Conservation (phyloP, 2,329 filamentous ascomycete species). For the Pyricularia pennisetigena region DNA sequence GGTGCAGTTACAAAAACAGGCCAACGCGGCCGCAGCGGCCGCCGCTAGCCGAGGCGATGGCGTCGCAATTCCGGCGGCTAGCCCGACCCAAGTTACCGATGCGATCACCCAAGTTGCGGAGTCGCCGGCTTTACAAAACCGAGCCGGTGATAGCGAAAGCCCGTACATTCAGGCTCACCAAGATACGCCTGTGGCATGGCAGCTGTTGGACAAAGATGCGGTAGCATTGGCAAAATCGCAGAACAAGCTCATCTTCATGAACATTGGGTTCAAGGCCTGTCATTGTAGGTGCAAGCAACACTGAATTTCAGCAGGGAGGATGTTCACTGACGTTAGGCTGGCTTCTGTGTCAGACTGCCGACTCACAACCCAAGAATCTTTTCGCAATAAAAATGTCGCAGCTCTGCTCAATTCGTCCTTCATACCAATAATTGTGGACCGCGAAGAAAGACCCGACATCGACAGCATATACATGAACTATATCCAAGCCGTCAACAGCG, state of each 20-base stretch:
- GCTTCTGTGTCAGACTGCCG: constrained; percentile 54
- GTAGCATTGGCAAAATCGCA: constrained; percentile 67
- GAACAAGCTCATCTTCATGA: constrained; percentile 85
- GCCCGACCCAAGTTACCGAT: background rate
- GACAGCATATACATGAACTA: constrained; percentile 99
- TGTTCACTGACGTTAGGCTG: too few species aligned
- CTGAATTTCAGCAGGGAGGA: background rate
- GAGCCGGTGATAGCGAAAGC: constrained; percentile 30
- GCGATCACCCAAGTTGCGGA: constrained; percentile 5
- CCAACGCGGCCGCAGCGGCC: constrained; percentile 5
- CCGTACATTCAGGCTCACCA: constrained; percentile 61
- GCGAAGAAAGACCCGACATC: constrained; percentile 87
- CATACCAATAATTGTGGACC: constrained; percentile 85
- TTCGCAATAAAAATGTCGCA: constrained; percentile 74
- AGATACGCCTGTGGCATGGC: constrained; percentile 83
- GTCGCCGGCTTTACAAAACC: constrained; percentile 21
- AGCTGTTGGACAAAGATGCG: constrained; percentile 71
- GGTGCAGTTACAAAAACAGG: constrained; percentile 18
- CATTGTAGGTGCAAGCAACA: constrained; percentile 62
- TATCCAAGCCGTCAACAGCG: constrained; percentile 82
- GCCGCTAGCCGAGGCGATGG: background rate
- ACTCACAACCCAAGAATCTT: constrained; percentile 88
- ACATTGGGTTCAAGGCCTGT: constrained; percentile 90
- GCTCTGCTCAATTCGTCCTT: constrained; percentile 76
- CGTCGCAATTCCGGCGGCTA: constrained; percentile 5